Percentiles rank a stretch among this genome's conserved stretches.
Evolutionary conservation across 768 basidiomycete genomes (phyloP).

Genomic region (Russula ochroleuca): DNA sequence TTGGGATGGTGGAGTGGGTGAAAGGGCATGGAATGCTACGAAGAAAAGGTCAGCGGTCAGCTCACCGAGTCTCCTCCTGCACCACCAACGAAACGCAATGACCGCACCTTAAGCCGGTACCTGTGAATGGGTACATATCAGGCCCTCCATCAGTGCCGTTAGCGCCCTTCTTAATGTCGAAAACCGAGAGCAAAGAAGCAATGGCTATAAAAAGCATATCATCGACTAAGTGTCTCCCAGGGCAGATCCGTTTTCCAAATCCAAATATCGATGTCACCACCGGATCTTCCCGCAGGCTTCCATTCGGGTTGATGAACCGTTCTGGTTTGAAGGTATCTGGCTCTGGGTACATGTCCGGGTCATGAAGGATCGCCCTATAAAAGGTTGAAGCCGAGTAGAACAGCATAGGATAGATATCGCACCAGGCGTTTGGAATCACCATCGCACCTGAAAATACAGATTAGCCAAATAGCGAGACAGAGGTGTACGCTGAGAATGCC

Average conservation of each 20-base stretch:
- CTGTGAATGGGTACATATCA: neutral
- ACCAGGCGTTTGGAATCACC: slow-evolving; percentile 5
- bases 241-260: slow-evolving; percentile 16
- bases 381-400: neutral
- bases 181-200: slow-evolving; percentile 15
- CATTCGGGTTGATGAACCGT: slow-evolving; percentile 26
- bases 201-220: slow-evolving; percentile 8
- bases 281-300: slow-evolving; percentile 15
- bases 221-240: slow-evolving; percentile 23
- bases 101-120: slow-evolving; percentile 3
- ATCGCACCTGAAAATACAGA: neutral
- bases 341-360: slow-evolving; percentile 27
- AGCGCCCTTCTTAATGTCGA: neutral
- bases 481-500: neutral
- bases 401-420: neutral
- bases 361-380: slow-evolving; percentile 29
- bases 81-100: neutral
- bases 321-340: slow-evolving; percentile 30
- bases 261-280: slow-evolving; percentile 9
- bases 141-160: neutral
- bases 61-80: too few relatives aligned
- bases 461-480: neutral
- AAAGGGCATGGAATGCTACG: slow-evolving; percentile 9
- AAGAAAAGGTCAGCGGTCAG: neutral
- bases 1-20: slow-evolving; percentile 3